Base-by-base conservation (phyloP, 805 yeast genomes). In the Saccharomycopsis oosterbeekiorum region DNA sequence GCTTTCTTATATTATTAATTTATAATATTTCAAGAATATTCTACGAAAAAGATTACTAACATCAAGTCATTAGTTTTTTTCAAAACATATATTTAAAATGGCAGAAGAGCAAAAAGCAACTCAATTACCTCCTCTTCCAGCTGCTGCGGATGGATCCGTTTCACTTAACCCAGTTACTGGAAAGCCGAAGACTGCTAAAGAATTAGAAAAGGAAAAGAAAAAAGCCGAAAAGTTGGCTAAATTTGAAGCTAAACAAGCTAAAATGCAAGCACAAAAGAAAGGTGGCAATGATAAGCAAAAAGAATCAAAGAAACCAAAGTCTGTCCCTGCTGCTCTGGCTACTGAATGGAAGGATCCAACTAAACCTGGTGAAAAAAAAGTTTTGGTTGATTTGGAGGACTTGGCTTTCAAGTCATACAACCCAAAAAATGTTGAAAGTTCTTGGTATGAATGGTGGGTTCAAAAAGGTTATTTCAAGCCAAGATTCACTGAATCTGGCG, bases 371-470 rank as follows among this genome's bases (percentile, higher is more conserved):
- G 96, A 91, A 69, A 94, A 93, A 83, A 94, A 94, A 77, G 74
- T 85, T 40, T 81, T 94, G 62, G 87, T 84, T n/a, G 81, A 90
- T 41, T 81, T 94, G 59, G 97, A 93, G 53, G 96, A 92, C 71
- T 92, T 97, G 24, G 85, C 97, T 21, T 83, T 94, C 72, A 92
- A 94, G 75, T 93, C 98, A 10, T 94, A 94, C 75, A 88, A 83
- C 69, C 99, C 99, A 40, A 82, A 83, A 68, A 87, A 86, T 68
- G 97, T 94, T 56, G 99, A 94, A 76, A 86, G 96, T 61, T 89
- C 97, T 14, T 94, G 99, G 99, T 93, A 93, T 75, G 84, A 82
- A 19, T 94, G 99, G 98, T 94, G 99, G 99, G 86, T 83, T 64
- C 79, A 87, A 69, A 81, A 89, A 74, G 96, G 94, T 19, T 84